Evolutionary conservation across 441 rosid species (phyloP).

Genomic region (Eutrema salsugineum): DNA sequence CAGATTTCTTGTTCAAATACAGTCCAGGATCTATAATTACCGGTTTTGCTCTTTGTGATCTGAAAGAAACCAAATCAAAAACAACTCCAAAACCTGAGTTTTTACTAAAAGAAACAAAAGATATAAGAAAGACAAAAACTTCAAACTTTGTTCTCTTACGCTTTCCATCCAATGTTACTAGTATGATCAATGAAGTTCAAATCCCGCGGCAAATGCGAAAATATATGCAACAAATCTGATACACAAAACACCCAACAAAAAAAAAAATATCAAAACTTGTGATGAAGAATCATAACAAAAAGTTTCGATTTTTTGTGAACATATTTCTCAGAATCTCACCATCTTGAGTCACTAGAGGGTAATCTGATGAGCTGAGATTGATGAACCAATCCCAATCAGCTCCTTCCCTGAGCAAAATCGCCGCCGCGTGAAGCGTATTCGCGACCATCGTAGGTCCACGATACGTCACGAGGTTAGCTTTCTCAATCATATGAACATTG

Average conservation of each 20-base stretch:
- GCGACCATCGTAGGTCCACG: conserved; percentile 99
- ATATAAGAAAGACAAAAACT: background rate
- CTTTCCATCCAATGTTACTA: conserved; percentile 99
- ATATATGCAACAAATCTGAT: conserved; percentile 86
- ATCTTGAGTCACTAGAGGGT: conserved; percentile 91
- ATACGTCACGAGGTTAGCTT: conserved; percentile 87
- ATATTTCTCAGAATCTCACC: conserved; percentile 40
- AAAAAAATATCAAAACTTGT: conserved; percentile 1
- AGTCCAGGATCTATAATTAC: conserved; percentile 91
- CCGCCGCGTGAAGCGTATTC: conserved; percentile 93
- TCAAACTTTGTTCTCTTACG: conserved; percentile 48
- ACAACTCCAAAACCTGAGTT: background rate
- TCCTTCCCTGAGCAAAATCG: conserved; percentile 77
- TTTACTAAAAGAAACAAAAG: background rate
- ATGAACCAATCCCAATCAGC: conserved; percentile 99
- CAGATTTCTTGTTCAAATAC: conserved; percentile 81
- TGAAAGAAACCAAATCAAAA: conserved; percentile 24
- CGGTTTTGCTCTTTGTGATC: conserved; percentile 95
- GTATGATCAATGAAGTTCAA: conserved; percentile 98
- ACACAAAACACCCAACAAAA: conserved; percentile 8
- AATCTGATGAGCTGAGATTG: conserved; percentile 93
- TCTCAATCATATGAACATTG: conserved; percentile 80
- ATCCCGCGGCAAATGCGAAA: conserved; percentile 86
- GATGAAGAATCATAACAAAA: background rate
- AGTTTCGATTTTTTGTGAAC: background rate